A percentile compares a stretch with the other conserved stretches of the same genome.
phyloP scores from a whole-genome alignment of 1,284 basidiomycete genomes.

The Austropuccinia psidii region DNA sequence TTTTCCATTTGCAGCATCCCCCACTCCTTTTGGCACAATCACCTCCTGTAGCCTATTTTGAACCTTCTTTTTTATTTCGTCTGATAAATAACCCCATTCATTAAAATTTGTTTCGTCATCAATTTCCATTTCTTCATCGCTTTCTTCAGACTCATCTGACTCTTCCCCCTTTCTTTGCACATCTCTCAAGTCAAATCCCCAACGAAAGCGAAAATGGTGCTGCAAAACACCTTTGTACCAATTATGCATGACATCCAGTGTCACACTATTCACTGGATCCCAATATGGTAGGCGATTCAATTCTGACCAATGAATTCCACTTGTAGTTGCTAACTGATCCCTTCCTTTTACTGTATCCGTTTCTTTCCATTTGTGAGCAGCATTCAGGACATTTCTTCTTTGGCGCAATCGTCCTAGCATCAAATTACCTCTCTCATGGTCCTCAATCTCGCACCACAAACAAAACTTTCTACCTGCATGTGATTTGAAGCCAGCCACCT shows the following conservation, averaged over 20 bases:
- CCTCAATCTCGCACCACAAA: neutral
- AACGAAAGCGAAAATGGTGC: neutral
- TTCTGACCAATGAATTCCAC: neutral
- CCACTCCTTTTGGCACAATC: slow-evolving; percentile 29
- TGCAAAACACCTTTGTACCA: too few relatives aligned
- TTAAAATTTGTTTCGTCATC: too few relatives aligned
- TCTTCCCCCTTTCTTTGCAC: neutral
- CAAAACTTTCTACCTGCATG: neutral
- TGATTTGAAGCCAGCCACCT: neutral
- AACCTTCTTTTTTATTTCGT: neutral
- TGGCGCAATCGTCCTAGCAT: neutral
- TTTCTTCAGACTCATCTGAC: neutral
- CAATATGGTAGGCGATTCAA: neutral
- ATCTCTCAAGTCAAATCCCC: neutral
- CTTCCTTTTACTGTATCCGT: too few relatives aligned
- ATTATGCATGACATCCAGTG: neutral
- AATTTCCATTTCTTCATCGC: neutral
- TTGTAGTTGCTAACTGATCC: too few relatives aligned
- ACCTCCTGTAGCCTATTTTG: neutral
- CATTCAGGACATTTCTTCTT: neutral
- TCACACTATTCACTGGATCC: neutral
- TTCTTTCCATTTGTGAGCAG: neutral
- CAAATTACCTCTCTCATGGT: neutral
- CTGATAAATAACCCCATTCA: neutral
- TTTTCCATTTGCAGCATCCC: neutral